These are phyloP conservation scores for Phialophora macrospora DNA, from an alignment of 2,329 filamentous ascomycete genomes.

Conservation along the genomic window DNA sequence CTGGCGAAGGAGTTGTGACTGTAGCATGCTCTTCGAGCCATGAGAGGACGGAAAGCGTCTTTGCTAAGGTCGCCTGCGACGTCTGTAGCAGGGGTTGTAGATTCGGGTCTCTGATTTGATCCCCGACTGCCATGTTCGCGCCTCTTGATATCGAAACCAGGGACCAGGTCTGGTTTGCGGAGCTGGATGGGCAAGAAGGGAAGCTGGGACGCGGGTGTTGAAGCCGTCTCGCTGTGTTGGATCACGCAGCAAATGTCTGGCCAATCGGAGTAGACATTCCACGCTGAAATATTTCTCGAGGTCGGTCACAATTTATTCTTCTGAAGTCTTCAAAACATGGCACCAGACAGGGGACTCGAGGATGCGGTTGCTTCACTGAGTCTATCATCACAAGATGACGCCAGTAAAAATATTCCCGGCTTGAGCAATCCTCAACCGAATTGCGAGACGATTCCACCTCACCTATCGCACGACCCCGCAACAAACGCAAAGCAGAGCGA, in stretches of 20 bases:
- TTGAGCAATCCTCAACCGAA: neutral
- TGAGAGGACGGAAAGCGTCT: constrained; percentile 65
- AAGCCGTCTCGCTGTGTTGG: neutral
- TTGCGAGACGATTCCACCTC: constrained; percentile 53
- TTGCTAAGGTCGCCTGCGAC: constrained; percentile 73
- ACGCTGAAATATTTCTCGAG: constrained; percentile 12
- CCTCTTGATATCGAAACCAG: neutral
- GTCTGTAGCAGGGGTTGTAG: constrained; percentile 72
- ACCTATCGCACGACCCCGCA: constrained; percentile 72
- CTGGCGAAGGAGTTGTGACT: constrained; percentile 52
- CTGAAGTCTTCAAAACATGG: constrained; percentile 23
- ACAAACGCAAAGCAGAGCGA: constrained; percentile 86
- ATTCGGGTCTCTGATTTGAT: constrained; percentile 67
- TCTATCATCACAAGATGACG: constrained; percentile 8
- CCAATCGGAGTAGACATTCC: constrained; percentile 26
- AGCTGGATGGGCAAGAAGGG: neutral
- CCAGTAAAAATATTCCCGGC: neutral
- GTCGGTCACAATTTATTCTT: neutral
- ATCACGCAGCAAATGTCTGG: constrained; percentile 1
- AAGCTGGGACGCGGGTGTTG: neutral
- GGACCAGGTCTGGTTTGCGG: neutral
- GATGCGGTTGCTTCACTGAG: neutral
- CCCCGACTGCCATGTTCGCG: constrained; percentile 58
- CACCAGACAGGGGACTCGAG: constrained; percentile 35
- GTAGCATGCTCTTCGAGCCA: constrained; percentile 61